These are phyloP conservation scores for Lecanosticta acicola DNA, from an alignment of 2,329 filamentous ascomycete genomes.

Conservation along the genomic window DNA sequence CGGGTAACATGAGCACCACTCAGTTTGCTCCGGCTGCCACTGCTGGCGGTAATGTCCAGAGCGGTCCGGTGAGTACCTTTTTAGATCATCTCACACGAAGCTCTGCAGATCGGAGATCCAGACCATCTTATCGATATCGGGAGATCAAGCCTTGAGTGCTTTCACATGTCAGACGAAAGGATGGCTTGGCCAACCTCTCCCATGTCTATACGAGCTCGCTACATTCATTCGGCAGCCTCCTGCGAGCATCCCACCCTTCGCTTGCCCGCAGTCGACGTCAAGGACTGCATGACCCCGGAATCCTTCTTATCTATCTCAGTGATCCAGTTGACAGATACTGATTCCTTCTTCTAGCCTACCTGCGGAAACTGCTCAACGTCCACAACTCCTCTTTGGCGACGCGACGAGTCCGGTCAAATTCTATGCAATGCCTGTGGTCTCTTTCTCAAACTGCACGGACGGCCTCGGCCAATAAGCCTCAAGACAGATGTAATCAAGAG, in stretches of 20 bases:
- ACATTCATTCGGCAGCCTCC: not conserved
- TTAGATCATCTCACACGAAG: too few relatives aligned
- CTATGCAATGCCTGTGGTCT: constrained; percentile 98
- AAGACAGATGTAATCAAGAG: constrained; percentile 99
- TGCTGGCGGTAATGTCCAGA: constrained; percentile 52
- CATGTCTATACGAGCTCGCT: not conserved
- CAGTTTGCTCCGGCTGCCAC: constrained; percentile 61
- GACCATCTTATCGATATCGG: constrained; percentile 24
- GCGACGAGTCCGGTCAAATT: constrained; percentile 91
- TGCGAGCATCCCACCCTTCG: too few relatives aligned
- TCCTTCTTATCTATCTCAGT: not conserved
- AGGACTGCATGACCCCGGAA: too few relatives aligned
- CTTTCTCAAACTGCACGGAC: constrained; percentile 93
- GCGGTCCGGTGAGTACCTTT: constrained; percentile 50
- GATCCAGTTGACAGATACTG: constrained; percentile 9
- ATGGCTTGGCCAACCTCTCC: not conserved
- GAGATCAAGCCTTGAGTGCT: not conserved
- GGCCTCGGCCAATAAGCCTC: constrained; percentile 85
- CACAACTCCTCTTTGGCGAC: constrained; percentile 92
- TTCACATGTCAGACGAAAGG: not conserved
- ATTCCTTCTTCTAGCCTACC: constrained; percentile 62
- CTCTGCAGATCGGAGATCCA: too few relatives aligned
- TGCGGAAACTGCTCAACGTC: constrained; percentile 96
- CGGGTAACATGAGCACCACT: constrained; percentile 36
- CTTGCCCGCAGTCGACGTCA: too few relatives aligned